Conservation (phyloP, 805 yeast genomes). For the Cyberlindnera petersonii region DNA sequence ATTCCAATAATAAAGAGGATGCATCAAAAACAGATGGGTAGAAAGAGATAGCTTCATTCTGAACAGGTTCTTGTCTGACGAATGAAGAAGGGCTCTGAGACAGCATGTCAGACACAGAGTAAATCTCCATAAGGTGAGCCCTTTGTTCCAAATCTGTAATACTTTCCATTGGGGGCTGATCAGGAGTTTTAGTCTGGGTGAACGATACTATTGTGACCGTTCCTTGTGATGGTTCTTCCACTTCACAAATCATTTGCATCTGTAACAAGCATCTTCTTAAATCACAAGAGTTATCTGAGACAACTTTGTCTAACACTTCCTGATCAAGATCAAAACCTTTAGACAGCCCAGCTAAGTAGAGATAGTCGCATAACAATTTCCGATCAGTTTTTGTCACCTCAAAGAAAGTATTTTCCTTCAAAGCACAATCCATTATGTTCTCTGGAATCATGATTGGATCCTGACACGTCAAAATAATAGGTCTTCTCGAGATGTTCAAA, state of each 20-base stretch:
- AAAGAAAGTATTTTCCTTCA: constrained; percentile 38
- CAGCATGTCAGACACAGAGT: constrained; percentile 17
- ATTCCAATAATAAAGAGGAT: constrained; percentile 36
- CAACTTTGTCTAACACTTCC: constrained; percentile 29
- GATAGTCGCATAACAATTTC: constrained; percentile 32
- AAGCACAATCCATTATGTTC: constrained; percentile 42
- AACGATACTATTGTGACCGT: constrained; percentile 1
- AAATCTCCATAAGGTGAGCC: constrained; percentile 5
- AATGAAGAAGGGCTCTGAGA: constrained; percentile 12
- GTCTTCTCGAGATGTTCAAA: constrained; percentile 58
- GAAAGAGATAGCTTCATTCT: constrained; percentile 36
- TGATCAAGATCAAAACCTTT: constrained; percentile 35
- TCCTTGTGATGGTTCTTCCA: not conserved
- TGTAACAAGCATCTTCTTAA: constrained; percentile 44
- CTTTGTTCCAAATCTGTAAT: constrained; percentile 2
- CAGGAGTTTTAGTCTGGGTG: not conserved
- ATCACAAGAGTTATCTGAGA: constrained; percentile 33
- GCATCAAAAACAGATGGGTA: constrained; percentile 32
- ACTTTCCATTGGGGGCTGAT: not conserved
- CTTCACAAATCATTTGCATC: constrained; percentile 40
- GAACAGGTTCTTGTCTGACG: constrained; percentile 12
- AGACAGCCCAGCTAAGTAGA: constrained; percentile 37
- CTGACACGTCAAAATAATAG: constrained; percentile 64
- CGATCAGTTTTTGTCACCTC: constrained; percentile 24
- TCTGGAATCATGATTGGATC: constrained; percentile 46